Evolutionary conservation across 177 flowering plant species (phyloP), one percentile per base, ranked within the genome.

Genomic region (Tripterygium wilfordii): DNA sequence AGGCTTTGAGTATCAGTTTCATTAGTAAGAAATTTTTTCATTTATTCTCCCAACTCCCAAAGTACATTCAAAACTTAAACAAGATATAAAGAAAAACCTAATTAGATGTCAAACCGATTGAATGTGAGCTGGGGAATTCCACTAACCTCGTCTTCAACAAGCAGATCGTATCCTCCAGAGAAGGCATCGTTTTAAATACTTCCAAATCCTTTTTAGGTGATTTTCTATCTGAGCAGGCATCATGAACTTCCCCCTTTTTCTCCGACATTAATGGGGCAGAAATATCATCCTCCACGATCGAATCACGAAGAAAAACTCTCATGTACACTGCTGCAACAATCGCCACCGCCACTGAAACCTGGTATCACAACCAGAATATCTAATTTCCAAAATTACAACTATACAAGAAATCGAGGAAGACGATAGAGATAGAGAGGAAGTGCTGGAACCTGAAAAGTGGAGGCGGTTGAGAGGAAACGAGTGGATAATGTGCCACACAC

Each of bases 111-210:
- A n/a, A n/a, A n/a, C n/a, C n/a, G n/a, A n/a, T n/a, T n/a, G n/a
- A n/a, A n/a, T n/a, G n/a, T n/a, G n/a, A n/a, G n/a, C n/a, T n/a
- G n/a, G n/a, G n/a, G n/a, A n/a, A n/a, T n/a, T n/a, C n/a, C n/a
- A 45, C 60, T 26, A 10, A 80, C 87, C 83, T 80, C 32, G 63
- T 78, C 66, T 51, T 72, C 32, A 75, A 33, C 57, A 75, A 56
- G 41, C 51, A 31, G 12, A 68, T 10, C 26, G 51, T 54, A 32
- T 71, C 79, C 4, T 31, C 43, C 15, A 61, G 18, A 3, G 74
- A 75, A 49, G 74, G 72, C 59, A 63, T 8, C 9, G 65, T 24
- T 42, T 37, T 63, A 33, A 62, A 65, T 17, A 62, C 3, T 23
- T 48, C 42, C 25, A 10, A 2, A 8, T 30, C 50, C 33, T 22